Evolutionary conservation across 2,329 filamentous ascomycete genomes (phyloP), one percentile per base, ranked within the genome.

Genomic region (Daldinia eschscholtzii): DNA sequence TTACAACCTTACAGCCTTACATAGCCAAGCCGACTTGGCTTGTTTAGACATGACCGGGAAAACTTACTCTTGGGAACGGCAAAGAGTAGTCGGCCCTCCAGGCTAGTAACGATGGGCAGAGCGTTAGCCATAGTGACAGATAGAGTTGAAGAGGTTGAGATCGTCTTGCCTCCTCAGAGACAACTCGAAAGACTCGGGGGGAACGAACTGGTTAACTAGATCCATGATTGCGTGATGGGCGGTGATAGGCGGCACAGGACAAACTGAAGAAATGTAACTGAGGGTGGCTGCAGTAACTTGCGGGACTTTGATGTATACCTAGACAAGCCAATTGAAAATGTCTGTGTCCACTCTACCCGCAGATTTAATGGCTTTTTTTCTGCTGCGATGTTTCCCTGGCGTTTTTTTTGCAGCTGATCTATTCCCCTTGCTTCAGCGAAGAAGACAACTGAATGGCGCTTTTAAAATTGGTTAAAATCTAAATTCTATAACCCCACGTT

Each of bases 61-160:
- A 37, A 89, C 92, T 85, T 84, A 94, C 93, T 99, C 85, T 99
- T 99, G 68, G 96, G 96, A n/a, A 99, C 93, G 70, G 96, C 96
- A 79, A 99, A 98, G 70, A 98, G 88, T 64, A 98, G 88, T 73
- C 96, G 92, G 78, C 95, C 94, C 86, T 96, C 93, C 79, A 98
- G 87, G 84, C 94, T 97, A 28, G 67, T 52, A 39, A 66, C 23
- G 35, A 57, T 37, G 26, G 72, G 71, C 58, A 77, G 72, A 67
- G 76, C 70, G 74, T 83, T 74, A 83, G 81, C 75, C 73, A 78
- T 76, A 67, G 46, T 64, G 46, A 61, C 12, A 15, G 23, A 13
- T 26, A n/a, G 41, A 41, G 26, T 7, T 53, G 48, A 44, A 64
- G 30, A 48, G 13, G 23, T 28, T 41, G 59, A 42, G 26, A 13